Percentiles rank a stretch among this genome's conserved stretches.
phyloP scores from a whole-genome alignment of 2,329 filamentous ascomycete genomes.

The Pseudogymnoascus sp. region DNA sequence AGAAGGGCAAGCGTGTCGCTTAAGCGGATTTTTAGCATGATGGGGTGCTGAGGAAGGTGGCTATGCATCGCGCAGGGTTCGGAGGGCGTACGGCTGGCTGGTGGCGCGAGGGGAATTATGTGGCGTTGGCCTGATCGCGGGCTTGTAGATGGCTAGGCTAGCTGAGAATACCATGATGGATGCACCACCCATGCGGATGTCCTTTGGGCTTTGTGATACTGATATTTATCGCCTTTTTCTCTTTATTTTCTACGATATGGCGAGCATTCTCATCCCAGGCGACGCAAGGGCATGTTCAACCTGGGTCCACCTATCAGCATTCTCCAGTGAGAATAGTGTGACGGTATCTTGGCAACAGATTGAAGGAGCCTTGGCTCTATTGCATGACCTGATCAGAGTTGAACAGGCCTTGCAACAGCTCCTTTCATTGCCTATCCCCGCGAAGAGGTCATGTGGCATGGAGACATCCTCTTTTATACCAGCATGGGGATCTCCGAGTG shows the following conservation, averaged over 20 bases:
- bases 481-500: not conserved
- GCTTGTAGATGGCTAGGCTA: slow-evolving; percentile 10
- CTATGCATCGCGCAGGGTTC: slow-evolving; percentile 1
- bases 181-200: slow-evolving; percentile 5
- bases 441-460: not conserved
- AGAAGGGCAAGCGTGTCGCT: slow-evolving; percentile 31
- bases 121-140: slow-evolving; percentile 8
- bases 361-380: not conserved
- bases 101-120: slow-evolving; percentile 3
- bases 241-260: not conserved
- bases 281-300: not conserved
- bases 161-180: slow-evolving; percentile 11
- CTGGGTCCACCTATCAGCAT: not conserved
- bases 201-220: slow-evolving; percentile 4
- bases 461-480: not conserved
- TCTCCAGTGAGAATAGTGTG: not conserved
- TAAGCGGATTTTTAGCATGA: slow-evolving; percentile 16
- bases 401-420: not conserved
- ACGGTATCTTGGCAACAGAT: not conserved
- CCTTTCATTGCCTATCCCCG: not conserved
- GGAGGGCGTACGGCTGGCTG: slow-evolving; percentile 6
- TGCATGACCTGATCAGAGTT: not conserved
- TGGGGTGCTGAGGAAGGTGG: slow-evolving; percentile 8
- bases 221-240: not conserved
- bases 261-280: not conserved